Conservation (phyloP, 2,329 filamentous ascomycete species). For the Penicillium sclerotigenum region DNA sequence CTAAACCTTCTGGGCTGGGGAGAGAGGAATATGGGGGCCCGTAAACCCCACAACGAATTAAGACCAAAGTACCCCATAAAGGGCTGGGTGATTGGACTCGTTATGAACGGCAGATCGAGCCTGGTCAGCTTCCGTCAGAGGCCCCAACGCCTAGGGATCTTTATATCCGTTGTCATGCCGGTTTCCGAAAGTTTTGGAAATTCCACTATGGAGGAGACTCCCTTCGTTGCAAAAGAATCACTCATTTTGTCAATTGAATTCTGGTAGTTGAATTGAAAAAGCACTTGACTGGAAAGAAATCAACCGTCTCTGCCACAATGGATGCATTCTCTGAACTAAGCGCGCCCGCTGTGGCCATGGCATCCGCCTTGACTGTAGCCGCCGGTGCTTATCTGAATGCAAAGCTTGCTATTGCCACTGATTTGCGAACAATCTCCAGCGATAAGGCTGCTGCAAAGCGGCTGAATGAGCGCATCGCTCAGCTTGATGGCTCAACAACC, state of each 20-base stretch:
- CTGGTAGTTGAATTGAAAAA: not conserved
- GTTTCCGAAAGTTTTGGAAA: not conserved
- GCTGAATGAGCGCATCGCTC: constrained; percentile 35
- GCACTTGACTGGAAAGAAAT: not conserved
- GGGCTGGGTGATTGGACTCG: not conserved
- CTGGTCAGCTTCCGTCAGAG: constrained; percentile 25
- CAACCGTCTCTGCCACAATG: constrained; percentile 17
- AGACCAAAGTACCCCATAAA: not conserved
- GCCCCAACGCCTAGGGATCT: not conserved
- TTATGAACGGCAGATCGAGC: constrained; percentile 26
- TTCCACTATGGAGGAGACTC: not conserved
- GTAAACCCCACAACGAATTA: constrained; percentile 3
- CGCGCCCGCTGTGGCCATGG: constrained; percentile 31
- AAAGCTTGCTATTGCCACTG: constrained; percentile 41
- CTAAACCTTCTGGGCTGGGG: not conserved
- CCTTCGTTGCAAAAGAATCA: not conserved
- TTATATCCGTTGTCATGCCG: constrained; percentile 8
- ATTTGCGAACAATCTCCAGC: constrained; percentile 36
- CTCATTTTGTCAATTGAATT: not conserved
- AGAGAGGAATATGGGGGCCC: constrained; percentile 2
- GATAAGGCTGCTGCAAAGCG: constrained; percentile 36
- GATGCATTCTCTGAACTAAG: constrained; percentile 29
- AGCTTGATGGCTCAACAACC: constrained; percentile 40
- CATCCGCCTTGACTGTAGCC: constrained; percentile 36
- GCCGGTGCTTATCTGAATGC: constrained; percentile 45